Conservation (phyloP, 2,329 filamentous ascomycete genomes). For the Phaeosphaeria sp. region DNA sequence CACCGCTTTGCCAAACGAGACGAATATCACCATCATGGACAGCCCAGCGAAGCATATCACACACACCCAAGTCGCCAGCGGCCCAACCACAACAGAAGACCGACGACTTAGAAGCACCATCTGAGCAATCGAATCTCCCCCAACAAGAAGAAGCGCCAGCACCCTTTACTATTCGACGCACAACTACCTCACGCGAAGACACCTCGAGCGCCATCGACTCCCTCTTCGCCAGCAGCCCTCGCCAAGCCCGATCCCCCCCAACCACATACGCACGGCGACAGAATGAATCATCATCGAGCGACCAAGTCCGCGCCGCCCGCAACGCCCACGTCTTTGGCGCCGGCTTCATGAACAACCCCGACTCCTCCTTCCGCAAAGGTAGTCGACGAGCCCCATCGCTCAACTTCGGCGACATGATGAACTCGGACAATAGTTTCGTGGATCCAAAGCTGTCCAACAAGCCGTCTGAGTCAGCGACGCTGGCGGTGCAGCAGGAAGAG, state of each 20-base stretch:
- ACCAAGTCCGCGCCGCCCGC: constrained; percentile 8
- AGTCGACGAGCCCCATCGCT: constrained; percentile 8
- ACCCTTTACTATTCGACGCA: background rate
- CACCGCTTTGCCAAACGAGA: constrained; percentile 17
- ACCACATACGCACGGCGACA: constrained; percentile 1
- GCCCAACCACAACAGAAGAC: constrained; percentile 18
- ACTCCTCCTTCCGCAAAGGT: constrained; percentile 1
- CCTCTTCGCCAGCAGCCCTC: constrained; percentile 25
- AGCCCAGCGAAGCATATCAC: constrained; percentile 17
- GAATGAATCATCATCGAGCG: constrained; percentile 4
- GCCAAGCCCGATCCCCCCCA: constrained; percentile 2
- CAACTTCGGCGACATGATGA: constrained; percentile 28
- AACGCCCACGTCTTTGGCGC: constrained; percentile 24
- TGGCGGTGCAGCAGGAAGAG: constrained; percentile 25
- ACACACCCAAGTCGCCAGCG: constrained; percentile 7
- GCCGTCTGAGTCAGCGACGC: constrained; percentile 14
- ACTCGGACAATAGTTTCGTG: constrained; percentile 14
- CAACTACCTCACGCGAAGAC: constrained; percentile 2
- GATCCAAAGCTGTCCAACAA: constrained; percentile 25
- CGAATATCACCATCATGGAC: constrained; percentile 21
- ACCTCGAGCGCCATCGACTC: constrained; percentile 30
- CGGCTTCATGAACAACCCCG: constrained; percentile 15
- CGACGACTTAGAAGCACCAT: constrained; percentile 2
- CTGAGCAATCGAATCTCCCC: background rate
- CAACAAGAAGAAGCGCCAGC: background rate